Base-by-base conservation (phyloP, 2,329 filamentous ascomycete genomes). In the Venturia oleaginea region DNA sequence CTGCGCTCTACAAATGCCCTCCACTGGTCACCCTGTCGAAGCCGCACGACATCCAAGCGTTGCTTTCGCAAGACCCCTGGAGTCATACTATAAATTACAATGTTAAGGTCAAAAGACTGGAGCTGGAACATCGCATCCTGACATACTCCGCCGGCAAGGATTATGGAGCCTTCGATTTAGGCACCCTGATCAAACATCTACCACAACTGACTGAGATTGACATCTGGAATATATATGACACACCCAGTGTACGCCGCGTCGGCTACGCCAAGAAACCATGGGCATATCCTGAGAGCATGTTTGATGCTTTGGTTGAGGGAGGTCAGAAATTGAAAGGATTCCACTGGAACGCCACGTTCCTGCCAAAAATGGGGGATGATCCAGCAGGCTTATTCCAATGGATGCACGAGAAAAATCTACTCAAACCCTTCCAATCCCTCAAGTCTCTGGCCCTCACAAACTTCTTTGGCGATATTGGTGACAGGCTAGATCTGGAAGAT, bases 191-290 rank as follows among this genome's bases (percentile, higher is more conserved):
- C 24, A 78, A 80, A 48, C 80, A 83, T 57, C 81, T 91, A 6
- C 86, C 87, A 0, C 85, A 85, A 59, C 79, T 96, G 19, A 82
- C 82, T 62, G 82, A 87, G 60, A 75, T 97, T 38, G 84, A 91
- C 65, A 81, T 96, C 19, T 87, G 86, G 67, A 89, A 92, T 68
- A 82, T 82, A 13, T 79, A 83, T 60, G 90, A 95, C 70, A 71
- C 84, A 67, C 81, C 87, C 1, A 88, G 88, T 0, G 91, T 86
- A 71, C 79, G 88, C 48, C 74, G 79, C 42, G 77, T 86, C 5
- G 79, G 83, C 60, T 76, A 78, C 34, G 80, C 78, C 60, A 74
- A 74, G 19, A 73, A 75, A 51, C 70, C 87, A 67, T 95, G 90
- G 89, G 80, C 80, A 19, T 92, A 94, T 71, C 83, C 88, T 13